Evolutionary conservation across 1,139 yeast genomes (phyloP).

Genomic region (Candida tetrigidarum): DNA sequence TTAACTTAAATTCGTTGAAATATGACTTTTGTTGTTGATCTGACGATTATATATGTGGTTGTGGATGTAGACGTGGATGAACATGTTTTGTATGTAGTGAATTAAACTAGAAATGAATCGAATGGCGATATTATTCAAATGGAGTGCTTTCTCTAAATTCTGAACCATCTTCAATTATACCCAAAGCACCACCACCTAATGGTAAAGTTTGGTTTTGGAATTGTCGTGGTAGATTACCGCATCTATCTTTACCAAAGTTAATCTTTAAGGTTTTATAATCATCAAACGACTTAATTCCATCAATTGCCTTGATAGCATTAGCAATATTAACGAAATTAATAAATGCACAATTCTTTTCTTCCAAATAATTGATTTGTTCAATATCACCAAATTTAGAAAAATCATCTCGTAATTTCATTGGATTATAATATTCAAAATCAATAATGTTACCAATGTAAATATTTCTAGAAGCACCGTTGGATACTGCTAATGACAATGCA

Average conservation of each 20-base stretch:
- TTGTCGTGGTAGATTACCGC: conserved; percentile 80
- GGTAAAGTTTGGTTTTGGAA: conserved; percentile 34
- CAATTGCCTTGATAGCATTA: conserved; percentile 83
- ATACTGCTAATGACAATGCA: conserved; percentile 80
- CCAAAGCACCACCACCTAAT: conserved; percentile 17
- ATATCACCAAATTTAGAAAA: conserved; percentile 77
- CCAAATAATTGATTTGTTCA: conserved; percentile 79
- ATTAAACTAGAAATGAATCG: not conserved
- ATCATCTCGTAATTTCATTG: conserved; percentile 64
- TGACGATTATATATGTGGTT: not conserved
- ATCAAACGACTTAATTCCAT: conserved; percentile 54
- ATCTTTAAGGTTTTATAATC: conserved; percentile 68
- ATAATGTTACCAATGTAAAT: conserved; percentile 76
- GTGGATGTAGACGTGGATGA: not conserved
- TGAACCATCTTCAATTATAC: conserved; percentile 23
- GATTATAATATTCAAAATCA: conserved; percentile 53
- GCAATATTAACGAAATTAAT: conserved; percentile 79
- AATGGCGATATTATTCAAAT: conserved; percentile 1
- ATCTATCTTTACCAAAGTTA: conserved; percentile 88
- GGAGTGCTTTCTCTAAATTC: conserved; percentile 15
- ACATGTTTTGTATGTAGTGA: not conserved
- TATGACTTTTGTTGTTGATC: not conserved
- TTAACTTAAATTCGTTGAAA: no score
- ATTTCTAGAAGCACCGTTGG: conserved; percentile 93
- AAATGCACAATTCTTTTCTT: conserved; percentile 80